Base-by-base conservation (phyloP, 768 basidiomycete genomes). In the Trametes maxima region DNA sequence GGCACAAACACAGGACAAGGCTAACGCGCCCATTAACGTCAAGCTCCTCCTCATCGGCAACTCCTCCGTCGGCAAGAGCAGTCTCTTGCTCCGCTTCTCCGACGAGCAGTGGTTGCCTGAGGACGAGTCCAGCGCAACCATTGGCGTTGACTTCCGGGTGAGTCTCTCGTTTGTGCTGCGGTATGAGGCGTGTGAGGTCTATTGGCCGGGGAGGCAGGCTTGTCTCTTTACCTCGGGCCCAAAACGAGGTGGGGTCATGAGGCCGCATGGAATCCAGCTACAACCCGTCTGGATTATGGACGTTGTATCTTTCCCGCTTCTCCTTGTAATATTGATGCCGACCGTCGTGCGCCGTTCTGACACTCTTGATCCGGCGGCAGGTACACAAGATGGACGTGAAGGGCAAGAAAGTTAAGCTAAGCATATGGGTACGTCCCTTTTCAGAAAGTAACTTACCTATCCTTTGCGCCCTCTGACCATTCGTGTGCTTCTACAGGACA, bases 21-120 rank as follows among this genome's bases (percentile, higher is more conserved):
- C 68, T 17, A 47, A 47, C n/a, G 56, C 60, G 13, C 82, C 85
- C 8, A 79, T 90, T 45, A 94, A 93, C 57, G 85, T 89, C 72
- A 94, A 94, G 75, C 81, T 94, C 2, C 82, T 94, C 10, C 80
- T 94, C 35, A 94, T 94, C 51, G 91, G 91, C 37, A 93, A 93
- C 70, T 89, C 90, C 11, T 92, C 90, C 3, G 96, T 98, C 16
- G 96, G 96, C 67, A 92, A 95, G 80, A 93, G 90, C 64, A 94
- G 92, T 67, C 79, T 98, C 14, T 74, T 98, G 3, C 78, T 98
- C 10, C 84, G 96, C n/a, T 98, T 98, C 79, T 95, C 95, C 2
- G 95, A 98, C 71, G 92, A 96, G 76, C 91, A 93, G 68, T 98
- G 95, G 89, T 77, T 98, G 19, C 88, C 92, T 7, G 90, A 93